Evolutionary conservation across 1,139 yeast species (phyloP).

Genomic region (Candida labiduridarum): DNA sequence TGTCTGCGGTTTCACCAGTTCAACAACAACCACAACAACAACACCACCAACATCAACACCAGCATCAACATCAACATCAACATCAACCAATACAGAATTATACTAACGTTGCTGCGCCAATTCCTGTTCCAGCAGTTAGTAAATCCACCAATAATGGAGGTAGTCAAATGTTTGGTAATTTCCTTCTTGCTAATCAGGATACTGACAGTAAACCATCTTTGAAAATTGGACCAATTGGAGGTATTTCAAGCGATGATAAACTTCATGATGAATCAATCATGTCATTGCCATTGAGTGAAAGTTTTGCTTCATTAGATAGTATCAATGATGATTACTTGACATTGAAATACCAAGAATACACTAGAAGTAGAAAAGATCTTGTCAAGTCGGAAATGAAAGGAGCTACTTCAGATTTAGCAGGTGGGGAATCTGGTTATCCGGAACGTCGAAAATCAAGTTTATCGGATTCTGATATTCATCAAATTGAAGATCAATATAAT

Average conservation of each 20-base stretch:
- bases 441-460: constrained; percentile 17
- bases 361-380: constrained; percentile 15
- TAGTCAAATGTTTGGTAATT: constrained; percentile 1
- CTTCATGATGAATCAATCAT: constrained; percentile 37
- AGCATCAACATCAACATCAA: background rate
- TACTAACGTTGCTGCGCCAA: constrained; percentile 21
- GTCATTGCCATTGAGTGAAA: constrained; percentile 66
- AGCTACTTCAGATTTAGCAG: background rate
- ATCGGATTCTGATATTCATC: constrained; percentile 14
- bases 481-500: background rate
- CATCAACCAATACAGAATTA: constrained; percentile 4
- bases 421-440: background rate
- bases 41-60: background rate
- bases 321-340: constrained; percentile 59
- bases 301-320: constrained; percentile 79
- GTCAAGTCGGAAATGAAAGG: constrained; percentile 9
- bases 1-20: constrained; percentile 1
- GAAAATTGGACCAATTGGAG: constrained; percentile 20
- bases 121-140: constrained; percentile 20
- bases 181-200: background rate
- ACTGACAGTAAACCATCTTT: constrained; percentile 10
- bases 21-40: background rate
- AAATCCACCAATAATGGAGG: background rate
- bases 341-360: constrained; percentile 38
- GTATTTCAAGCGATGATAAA: constrained; percentile 12